A percentile compares a stretch with the other conserved stretches of the same genome.
Conservation (phyloP, 345 rosid species). For the Corchorus capsularis region DNA sequence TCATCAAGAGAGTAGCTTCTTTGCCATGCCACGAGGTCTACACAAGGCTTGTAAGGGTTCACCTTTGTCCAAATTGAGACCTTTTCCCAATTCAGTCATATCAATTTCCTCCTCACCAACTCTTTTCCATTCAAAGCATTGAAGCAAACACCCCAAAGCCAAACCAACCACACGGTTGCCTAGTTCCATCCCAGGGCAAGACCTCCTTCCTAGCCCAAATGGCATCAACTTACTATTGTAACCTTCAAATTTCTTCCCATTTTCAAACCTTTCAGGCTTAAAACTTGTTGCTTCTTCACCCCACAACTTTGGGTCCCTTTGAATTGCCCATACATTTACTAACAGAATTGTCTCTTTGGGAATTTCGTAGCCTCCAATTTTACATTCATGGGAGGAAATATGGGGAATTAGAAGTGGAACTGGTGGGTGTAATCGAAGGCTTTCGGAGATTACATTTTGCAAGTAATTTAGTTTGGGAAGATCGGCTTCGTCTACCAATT, state of each 20-base stretch:
- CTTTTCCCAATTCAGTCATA: slow-evolving; percentile 40
- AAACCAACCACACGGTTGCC: slow-evolving; percentile 13
- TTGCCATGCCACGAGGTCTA: slow-evolving; percentile 27
- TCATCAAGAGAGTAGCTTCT: neutral
- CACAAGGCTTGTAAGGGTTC: slow-evolving; percentile 40
- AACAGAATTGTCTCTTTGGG: slow-evolving; percentile 21
- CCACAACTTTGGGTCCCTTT: slow-evolving; percentile 31
- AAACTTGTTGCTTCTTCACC: slow-evolving; percentile 25
- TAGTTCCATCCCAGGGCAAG: slow-evolving; percentile 18
- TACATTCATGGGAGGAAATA: slow-evolving; percentile 15
- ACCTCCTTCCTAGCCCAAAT: slow-evolving; percentile 25
- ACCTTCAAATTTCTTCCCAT: neutral
- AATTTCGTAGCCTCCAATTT: slow-evolving; percentile 9
- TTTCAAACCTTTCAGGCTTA: slow-evolving; percentile 30
- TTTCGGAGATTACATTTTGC: slow-evolving; percentile 10
- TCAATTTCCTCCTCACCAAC: slow-evolving; percentile 30
- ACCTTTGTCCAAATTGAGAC: slow-evolving; percentile 38
- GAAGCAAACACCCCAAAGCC: slow-evolving; percentile 35
- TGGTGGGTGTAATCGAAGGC: slow-evolving; percentile 19
- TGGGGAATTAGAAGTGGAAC: slow-evolving; percentile 22
- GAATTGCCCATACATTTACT: slow-evolving; percentile 20
- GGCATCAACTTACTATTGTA: slow-evolving; percentile 5
- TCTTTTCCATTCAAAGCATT: slow-evolving; percentile 57
- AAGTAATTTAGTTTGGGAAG: slow-evolving; percentile 20
- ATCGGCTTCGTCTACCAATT: slow-evolving; percentile 21